These are phyloP conservation scores for Barbarea vulgaris DNA, from an alignment of 345 rosid genomes.

Conservation along the genomic window DNA sequence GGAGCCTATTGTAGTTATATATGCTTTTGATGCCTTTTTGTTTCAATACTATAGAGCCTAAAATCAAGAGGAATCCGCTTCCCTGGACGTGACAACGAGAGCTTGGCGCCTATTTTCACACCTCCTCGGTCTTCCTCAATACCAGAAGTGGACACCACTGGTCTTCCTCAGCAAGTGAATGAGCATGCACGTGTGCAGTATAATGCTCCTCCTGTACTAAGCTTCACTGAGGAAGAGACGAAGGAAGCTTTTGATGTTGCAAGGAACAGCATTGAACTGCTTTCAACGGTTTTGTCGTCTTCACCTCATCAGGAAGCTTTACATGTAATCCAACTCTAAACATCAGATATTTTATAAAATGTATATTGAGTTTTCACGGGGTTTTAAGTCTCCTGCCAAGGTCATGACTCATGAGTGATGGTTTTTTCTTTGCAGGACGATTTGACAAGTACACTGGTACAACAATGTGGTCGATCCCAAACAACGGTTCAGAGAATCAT, in stretches of 20 bases:
- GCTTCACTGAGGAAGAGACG: constrained; percentile 70
- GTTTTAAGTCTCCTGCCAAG: background rate
- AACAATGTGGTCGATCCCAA: constrained; percentile 75
- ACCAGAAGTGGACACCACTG: constrained; percentile 50
- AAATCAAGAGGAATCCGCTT: constrained; percentile 86
- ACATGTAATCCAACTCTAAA: constrained; percentile 49
- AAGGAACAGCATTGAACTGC: constrained; percentile 87
- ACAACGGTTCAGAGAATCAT: constrained; percentile 68
- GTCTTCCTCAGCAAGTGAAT: constrained; percentile 49
- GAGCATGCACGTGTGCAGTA: constrained; percentile 50
- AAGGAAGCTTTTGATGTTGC: constrained; percentile 95
- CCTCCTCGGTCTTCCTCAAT: constrained; percentile 68
- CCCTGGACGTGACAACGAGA: constrained; percentile 93
- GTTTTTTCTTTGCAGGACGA: constrained; percentile 58
- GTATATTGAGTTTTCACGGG: background rate
- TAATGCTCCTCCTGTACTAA: constrained; percentile 52
- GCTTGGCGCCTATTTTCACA: constrained; percentile 88
- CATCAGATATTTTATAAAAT: background rate
- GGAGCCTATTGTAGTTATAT: background rate
- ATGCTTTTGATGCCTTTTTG: constrained; percentile 24
- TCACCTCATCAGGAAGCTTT: constrained; percentile 80
- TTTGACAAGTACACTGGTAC: constrained; percentile 67
- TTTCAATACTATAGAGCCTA: constrained; percentile 54
- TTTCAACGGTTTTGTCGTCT: constrained; percentile 74
- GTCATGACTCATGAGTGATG: background rate